Base-by-base conservation (phyloP, 768 basidiomycete species). In the Jaapia argillacea region DNA sequence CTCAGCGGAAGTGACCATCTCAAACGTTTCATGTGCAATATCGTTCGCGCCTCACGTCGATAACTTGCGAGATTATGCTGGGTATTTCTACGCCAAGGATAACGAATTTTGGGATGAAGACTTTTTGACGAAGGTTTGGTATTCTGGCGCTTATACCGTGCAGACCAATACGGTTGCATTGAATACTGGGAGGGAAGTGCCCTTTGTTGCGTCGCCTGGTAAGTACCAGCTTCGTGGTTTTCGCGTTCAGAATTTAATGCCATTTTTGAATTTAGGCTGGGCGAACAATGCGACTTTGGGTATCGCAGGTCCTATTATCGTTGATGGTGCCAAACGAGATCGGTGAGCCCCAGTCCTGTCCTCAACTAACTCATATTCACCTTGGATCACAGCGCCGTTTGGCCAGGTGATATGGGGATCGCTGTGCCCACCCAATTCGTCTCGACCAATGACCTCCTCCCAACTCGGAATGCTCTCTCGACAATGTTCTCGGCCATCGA, bases 321-420 rank as follows among this genome's bases (percentile, higher is more conserved):
- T 79, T 3, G 77, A 79, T 47, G 73, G 73, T 3, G 76, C 75
- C 5, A 78, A 79, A 51, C 70, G 76, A 10, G 76, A 77, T 50
- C 63, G 76, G 70, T 69, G 41, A 39, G 61, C 50, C 4, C 6
- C 33, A 35, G 10, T 5, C 59, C 55, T 55, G 54, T 54, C 39
- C 56, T 52, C 54, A 47, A n/a, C 24, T 31, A 27, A 3, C 13
- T 18, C 24, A 6, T 38, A 7, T 7, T 36, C 33, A 44, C 1
- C 18, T 16, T 24, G 12, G 7, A 12, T 25, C 7, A 6, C 42
- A 73, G 75, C 6, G 71, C 74, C n/a, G 74, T 76, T 5, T 77
- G 75, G 74, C 74, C 72, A 50, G 74, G 6, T 41, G 77, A 79
- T 51, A 77, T 77, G 76, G 77, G 77, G 10, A 74, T 79, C 25